These are phyloP conservation scores for Onygenales sp. DNA, from an alignment of 2,329 filamentous ascomycete genomes.

Conservation along the genomic window DNA sequence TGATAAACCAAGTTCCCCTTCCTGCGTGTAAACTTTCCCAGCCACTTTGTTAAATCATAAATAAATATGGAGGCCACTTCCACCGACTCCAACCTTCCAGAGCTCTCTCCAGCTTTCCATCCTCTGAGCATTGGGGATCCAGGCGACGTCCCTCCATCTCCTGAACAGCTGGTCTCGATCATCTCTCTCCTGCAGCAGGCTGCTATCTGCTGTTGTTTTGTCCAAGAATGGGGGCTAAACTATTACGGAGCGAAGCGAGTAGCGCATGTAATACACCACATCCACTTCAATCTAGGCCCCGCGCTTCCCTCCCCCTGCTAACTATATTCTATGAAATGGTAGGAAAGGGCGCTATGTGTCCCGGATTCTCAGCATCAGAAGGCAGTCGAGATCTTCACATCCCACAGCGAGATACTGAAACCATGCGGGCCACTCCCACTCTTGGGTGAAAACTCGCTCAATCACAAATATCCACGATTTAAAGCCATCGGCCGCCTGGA, in stretches of 20 bases:
- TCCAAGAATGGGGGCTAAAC: neutral
- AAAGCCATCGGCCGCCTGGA: neutral
- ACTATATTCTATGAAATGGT: neutral
- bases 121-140: neutral
- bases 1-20: too few relatives aligned
- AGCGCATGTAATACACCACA: neutral
- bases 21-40: too few relatives aligned
- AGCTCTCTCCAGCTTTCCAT: neutral
- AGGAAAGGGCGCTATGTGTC: constrained; percentile 2
- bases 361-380: neutral
- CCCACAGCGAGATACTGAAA: neutral
- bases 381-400: neutral
- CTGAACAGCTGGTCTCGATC: constrained; percentile 1
- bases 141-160: neutral
- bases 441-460: neutral
- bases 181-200: neutral
- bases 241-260: neutral
- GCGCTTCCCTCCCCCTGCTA: neutral
- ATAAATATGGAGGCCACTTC: neutral
- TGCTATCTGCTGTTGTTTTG: neutral
- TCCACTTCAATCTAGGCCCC: neutral
- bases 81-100: neutral
- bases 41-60: neutral
- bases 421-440: neutral
- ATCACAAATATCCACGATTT: neutral